Evolutionary conservation across 2,329 filamentous ascomycete species (phyloP).

Genomic region (Microdochium bolleyi): DNA sequence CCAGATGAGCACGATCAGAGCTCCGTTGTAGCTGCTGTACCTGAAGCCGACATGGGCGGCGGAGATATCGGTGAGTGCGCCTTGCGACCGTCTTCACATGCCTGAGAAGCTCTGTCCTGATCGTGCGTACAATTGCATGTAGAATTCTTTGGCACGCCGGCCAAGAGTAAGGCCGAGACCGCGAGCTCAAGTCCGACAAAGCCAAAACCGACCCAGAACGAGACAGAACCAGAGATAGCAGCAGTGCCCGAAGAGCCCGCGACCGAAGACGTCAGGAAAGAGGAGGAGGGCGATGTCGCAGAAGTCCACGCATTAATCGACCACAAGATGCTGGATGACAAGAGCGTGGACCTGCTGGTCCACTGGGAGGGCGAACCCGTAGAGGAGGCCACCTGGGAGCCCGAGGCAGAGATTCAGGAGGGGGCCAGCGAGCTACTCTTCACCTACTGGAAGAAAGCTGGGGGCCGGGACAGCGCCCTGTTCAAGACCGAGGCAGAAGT

Average conservation of each 20-base stretch:
- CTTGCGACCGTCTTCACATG: slow-evolving; percentile 1
- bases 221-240: slow-evolving; percentile 2
- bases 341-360: slow-evolving; percentile 19
- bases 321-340: slow-evolving; percentile 13
- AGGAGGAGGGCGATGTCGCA: slow-evolving; percentile 3
- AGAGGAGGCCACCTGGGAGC: slow-evolving; percentile 21
- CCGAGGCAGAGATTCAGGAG: slow-evolving; percentile 23
- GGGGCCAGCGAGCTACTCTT: slow-evolving; percentile 21
- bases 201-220: background rate
- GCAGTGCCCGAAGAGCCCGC: slow-evolving; percentile 2
- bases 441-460: slow-evolving; percentile 21
- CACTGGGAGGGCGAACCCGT: slow-evolving; percentile 18
- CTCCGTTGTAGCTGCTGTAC: slow-evolving; percentile 7
- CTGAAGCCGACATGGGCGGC: slow-evolving; percentile 18
- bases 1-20: slow-evolving; percentile 5
- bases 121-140: background rate
- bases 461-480: slow-evolving; percentile 18
- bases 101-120: background rate
- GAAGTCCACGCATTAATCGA: slow-evolving; percentile 17
- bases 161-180: background rate
- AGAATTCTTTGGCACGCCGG: background rate
- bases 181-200: background rate
- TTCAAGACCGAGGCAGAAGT: slow-evolving; percentile 15
- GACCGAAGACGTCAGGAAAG: background rate
- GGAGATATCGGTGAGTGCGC: slow-evolving; percentile 9